phyloP scores from a whole-genome alignment of 2,329 filamentous ascomycete species.

The Aspergillus nomiae region DNA sequence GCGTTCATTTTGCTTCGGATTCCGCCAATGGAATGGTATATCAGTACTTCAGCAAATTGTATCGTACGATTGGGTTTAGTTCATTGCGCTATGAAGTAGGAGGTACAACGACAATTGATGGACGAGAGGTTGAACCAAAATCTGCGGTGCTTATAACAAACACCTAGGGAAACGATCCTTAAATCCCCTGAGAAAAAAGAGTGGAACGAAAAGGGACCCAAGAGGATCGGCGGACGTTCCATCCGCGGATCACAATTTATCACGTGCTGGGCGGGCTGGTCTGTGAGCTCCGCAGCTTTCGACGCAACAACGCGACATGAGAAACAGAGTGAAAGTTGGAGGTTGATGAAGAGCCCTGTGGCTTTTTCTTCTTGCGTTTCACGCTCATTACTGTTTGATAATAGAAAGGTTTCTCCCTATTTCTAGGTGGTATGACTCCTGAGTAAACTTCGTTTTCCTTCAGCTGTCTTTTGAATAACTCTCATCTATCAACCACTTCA shows the following conservation, averaged over 20 bases:
- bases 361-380: neutral
- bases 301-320: slow-evolving; percentile 17
- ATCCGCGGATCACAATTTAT: slow-evolving; percentile 7
- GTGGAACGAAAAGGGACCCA: slow-evolving; percentile 7
- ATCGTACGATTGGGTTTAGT: slow-evolving; percentile 7
- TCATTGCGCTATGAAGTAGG: slow-evolving; percentile 13
- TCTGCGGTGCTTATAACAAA: neutral
- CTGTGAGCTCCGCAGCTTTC: slow-evolving; percentile 20
- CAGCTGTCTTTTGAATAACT: neutral
- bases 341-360: neutral
- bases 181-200: slow-evolving; percentile 4
- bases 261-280: slow-evolving; percentile 15
- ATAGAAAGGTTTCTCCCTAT: neutral
- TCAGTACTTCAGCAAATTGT: neutral
- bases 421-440: neutral
- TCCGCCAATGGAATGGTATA: neutral
- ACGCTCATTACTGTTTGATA: neutral
- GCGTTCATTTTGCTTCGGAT: slow-evolving; percentile 28
- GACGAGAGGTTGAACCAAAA: neutral
- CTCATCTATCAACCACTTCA: neutral
- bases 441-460: neutral
- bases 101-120: slow-evolving; percentile 2
- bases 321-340: neutral
- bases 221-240: slow-evolving; percentile 11
- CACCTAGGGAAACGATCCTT: neutral